Conservation (phyloP, 768 basidiomycete genomes). For the Steccherinum ochraceum region DNA sequence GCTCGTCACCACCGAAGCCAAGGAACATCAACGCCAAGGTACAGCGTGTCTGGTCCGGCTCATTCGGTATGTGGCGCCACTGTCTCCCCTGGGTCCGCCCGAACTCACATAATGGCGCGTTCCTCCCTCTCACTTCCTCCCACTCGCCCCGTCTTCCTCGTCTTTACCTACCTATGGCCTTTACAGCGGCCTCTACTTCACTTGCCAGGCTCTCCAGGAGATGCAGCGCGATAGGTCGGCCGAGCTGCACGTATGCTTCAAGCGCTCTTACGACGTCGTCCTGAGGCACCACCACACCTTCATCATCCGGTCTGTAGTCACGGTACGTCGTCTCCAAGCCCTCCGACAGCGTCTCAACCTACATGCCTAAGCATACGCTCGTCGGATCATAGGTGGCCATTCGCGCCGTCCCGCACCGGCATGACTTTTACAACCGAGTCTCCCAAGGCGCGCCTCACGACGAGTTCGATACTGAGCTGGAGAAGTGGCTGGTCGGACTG, state of each 20-base stretch:
- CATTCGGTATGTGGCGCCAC: constrained; percentile 42
- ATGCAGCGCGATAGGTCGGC: constrained; percentile 47
- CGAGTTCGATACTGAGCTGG: constrained; percentile 47
- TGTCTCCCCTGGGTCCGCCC: constrained; percentile 11
- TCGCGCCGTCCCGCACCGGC: constrained; percentile 53
- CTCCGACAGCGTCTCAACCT: not conserved
- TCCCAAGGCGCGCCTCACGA: constrained; percentile 50
- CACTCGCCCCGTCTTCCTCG: constrained; percentile 5
- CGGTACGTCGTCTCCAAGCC: constrained; percentile 27
- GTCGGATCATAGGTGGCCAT: constrained; percentile 25
- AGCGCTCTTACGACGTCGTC: constrained; percentile 62
- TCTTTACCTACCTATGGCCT: not conserved
- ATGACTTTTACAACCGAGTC: constrained; percentile 58
- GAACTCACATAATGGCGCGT: constrained; percentile 1
- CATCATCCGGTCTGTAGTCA: constrained; percentile 57
- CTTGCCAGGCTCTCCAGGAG: constrained; percentile 60
- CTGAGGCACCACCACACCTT: constrained; percentile 63
- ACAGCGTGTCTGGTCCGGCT: constrained; percentile 62
- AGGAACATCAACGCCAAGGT: constrained; percentile 38
- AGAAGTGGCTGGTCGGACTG: constrained; percentile 55
- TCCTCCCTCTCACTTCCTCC: constrained; percentile 10
- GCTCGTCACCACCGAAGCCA: constrained; percentile 47
- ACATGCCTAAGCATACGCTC: not conserved
- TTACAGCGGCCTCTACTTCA: constrained; percentile 61
- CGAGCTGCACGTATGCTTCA: constrained; percentile 65